Evolutionary conservation across 2,329 filamentous ascomycete genomes (phyloP).

Genomic region (Pseudogymnoascus sp.): DNA sequence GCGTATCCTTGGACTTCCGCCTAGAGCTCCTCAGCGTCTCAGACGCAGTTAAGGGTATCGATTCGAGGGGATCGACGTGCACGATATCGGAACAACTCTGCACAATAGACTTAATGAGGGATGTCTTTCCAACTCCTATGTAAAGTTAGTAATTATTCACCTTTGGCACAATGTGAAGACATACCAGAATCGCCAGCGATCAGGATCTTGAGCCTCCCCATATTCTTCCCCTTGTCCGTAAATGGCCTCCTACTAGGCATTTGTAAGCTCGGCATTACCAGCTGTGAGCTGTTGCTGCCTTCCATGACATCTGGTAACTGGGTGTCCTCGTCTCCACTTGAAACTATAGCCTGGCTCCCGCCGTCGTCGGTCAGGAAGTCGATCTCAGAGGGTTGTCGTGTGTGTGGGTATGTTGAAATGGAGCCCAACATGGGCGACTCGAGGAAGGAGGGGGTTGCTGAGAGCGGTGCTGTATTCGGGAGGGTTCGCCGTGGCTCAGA

Average conservation of each 20-base stretch:
- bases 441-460: conserved; percentile 37
- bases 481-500: conserved; percentile 19
- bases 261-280: conserved; percentile 95
- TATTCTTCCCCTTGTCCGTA: conserved; percentile 71
- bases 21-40: conserved; percentile 22
- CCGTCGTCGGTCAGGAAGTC: conserved; percentile 40
- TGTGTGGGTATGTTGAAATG: conserved; percentile 40
- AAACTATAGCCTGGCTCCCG: conserved; percentile 28
- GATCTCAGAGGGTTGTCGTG: conserved; percentile 42
- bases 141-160: conserved; percentile 11
- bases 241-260: conserved; percentile 87
- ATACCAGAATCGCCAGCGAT: conserved; percentile 70
- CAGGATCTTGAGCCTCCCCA: conserved; percentile 84
- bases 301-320: conserved; percentile 36
- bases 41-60: conserved; percentile 27
- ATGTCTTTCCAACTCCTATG: conserved; percentile 77
- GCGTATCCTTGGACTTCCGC: conserved; percentile 17
- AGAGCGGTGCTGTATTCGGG: conserved; percentile 29
- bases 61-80: conserved; percentile 64
- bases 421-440: conserved; percentile 35
- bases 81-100: conserved; percentile 87
- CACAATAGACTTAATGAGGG: conserved; percentile 78
- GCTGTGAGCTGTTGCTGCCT: conserved; percentile 56
- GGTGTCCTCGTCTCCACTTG: conserved; percentile 26
- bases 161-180: conserved; percentile 12